phyloP scores from a whole-genome alignment of 2,329 filamentous ascomycete genomes.

The Cyphellophora attinorum region DNA sequence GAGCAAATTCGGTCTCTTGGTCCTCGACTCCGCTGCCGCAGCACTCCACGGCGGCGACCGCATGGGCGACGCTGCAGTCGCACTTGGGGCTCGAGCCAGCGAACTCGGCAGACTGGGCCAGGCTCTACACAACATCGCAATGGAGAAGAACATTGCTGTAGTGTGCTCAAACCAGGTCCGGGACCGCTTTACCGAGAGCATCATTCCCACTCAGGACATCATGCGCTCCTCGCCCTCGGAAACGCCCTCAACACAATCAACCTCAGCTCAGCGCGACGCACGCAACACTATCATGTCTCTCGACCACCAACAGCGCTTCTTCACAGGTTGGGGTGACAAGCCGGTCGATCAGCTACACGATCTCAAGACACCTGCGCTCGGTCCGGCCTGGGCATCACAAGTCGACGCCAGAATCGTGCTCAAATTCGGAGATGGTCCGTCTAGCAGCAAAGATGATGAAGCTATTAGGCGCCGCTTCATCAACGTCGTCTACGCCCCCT shows the following conservation, averaged over 20 bases:
- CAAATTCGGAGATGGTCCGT: conserved; percentile 51
- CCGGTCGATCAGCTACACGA: conserved; percentile 8
- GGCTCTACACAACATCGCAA: conserved; percentile 66
- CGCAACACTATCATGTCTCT: conserved; percentile 40
- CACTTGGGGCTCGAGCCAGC: conserved; percentile 63
- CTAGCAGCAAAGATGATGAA: conserved; percentile 24
- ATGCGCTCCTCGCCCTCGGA: conserved; percentile 11
- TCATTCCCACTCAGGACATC: conserved; percentile 6
- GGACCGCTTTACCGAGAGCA: conserved; percentile 57
- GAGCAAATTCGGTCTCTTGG: conserved; percentile 67
- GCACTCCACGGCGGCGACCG: conserved; percentile 81
- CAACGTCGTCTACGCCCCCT: conserved; percentile 83
- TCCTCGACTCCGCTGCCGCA: conserved; percentile 86
- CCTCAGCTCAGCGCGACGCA: conserved; percentile 15
- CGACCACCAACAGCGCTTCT: conserved; percentile 87
- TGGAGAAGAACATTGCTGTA: conserved; percentile 64
- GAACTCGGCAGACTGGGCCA: conserved; percentile 69
- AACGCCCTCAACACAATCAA: background rate
- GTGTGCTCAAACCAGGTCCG: conserved; percentile 94
- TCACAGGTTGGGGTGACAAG: conserved; percentile 87
- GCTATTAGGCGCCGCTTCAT: conserved; percentile 57
- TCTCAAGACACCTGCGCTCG: conserved; percentile 76
- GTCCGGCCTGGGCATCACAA: conserved; percentile 85
- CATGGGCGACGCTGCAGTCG: conserved; percentile 28
- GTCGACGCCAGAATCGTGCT: conserved; percentile 73